Percentiles rank a stretch among this genome's conserved stretches.
Conservation (phyloP, 352 stramenopile genomes). For the Blastocystis sp. region DNA sequence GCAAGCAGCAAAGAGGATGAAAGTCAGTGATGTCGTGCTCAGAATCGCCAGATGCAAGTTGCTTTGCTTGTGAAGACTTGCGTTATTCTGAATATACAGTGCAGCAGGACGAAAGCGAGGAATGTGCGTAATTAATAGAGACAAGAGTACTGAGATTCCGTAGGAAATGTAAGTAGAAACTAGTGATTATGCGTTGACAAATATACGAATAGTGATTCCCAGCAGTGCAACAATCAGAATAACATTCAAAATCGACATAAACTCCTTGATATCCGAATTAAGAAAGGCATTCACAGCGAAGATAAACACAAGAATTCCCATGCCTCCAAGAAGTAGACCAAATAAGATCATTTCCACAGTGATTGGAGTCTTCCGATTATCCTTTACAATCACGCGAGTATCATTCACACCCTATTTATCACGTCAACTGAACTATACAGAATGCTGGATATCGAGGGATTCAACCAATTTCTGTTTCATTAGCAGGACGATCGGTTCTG, state of each 20-base stretch:
- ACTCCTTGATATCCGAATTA: background rate
- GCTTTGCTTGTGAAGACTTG: background rate
- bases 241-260: slow-evolving; percentile 20
- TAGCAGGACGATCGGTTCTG: background rate
- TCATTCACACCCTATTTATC: background rate
- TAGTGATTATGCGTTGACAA: background rate
- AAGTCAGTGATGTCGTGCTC: slow-evolving; percentile 15
- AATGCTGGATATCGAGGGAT: slow-evolving; percentile 12
- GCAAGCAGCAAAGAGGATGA: slow-evolving; percentile 39
- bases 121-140: background rate
- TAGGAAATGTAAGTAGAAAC: slow-evolving; percentile 29
- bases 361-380: slow-evolving; percentile 53
- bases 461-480: background rate
- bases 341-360: slow-evolving; percentile 49
- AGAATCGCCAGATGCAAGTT: background rate
- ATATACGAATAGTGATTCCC: slow-evolving; percentile 2
- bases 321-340: background rate
- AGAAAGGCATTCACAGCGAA: slow-evolving; percentile 42
- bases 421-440: background rate
- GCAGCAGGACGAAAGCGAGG: background rate
- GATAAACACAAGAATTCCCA: slow-evolving; percentile 19
- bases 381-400: background rate
- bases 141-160: background rate
- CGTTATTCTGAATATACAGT: slow-evolving; percentile 17
- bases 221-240: slow-evolving; percentile 32